Evolutionary conservation across 2,329 filamentous ascomycete species (phyloP).

Genomic region (Huntiella savannae): DNA sequence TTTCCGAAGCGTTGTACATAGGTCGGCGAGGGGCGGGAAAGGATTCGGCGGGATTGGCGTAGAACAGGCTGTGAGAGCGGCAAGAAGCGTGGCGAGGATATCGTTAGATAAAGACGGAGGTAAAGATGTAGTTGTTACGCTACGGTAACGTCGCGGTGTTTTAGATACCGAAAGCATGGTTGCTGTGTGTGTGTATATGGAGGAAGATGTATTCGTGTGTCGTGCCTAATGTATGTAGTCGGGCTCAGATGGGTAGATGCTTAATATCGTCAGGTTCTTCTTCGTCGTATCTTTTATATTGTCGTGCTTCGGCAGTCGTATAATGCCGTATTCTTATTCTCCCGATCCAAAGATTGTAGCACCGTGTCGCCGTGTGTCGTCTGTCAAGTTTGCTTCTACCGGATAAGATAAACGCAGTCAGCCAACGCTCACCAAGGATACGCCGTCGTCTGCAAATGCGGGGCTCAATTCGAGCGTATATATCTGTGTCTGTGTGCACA

Average conservation of each 20-base stretch:
- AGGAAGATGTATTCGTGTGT: neutral
- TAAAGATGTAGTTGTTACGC: conserved; percentile 42
- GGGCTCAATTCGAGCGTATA: too few species aligned
- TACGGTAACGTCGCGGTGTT: conserved; percentile 38
- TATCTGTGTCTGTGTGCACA: too few species aligned
- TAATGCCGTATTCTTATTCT: neutral
- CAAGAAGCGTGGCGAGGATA: conserved; percentile 36
- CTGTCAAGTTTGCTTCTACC: too few species aligned
- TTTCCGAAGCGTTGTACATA: conserved; percentile 39
- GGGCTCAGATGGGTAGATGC: too few species aligned
- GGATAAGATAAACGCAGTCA: too few species aligned
- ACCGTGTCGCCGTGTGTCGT: neutral
- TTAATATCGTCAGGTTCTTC: too few species aligned
- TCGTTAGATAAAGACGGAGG: conserved; percentile 40
- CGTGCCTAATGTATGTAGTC: neutral
- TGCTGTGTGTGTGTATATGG: neutral
- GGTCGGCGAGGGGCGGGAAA: conserved; percentile 29
- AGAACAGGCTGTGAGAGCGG: conserved; percentile 25
- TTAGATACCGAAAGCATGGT: conserved; percentile 12
- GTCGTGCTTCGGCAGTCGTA: too few species aligned
- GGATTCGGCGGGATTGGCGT: conserved; percentile 12
- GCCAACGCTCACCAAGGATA: too few species aligned
- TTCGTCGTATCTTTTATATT: too few species aligned
- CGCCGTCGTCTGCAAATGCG: too few species aligned
- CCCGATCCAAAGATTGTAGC: neutral